Conservation (phyloP, 495 filamentous ascomycete species). For the Ramalina intermedia region DNA sequence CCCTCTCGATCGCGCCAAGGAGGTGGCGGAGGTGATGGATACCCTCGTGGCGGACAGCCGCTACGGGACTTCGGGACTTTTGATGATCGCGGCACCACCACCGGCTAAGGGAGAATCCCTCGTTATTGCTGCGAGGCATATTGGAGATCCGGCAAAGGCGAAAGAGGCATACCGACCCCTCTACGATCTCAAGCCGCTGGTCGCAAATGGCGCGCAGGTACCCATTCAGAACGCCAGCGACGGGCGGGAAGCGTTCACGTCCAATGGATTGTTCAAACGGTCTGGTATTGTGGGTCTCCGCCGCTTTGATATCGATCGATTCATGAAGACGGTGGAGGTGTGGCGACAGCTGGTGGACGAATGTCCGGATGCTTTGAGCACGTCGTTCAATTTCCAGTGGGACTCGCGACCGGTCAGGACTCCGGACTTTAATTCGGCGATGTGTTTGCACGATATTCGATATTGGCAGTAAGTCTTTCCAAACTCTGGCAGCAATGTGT, state of each 20-base stretch:
- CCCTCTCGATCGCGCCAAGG: conserved; percentile 12
- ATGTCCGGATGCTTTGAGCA: conserved; percentile 13
- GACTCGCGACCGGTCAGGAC: conserved; percentile 9
- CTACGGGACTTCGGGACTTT: conserved; percentile 15
- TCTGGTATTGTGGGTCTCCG: conserved; percentile 13
- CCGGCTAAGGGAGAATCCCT: conserved; percentile 11
- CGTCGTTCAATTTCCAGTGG: conserved; percentile 15
- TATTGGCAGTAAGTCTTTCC: conserved; percentile 7
- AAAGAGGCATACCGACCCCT: conserved; percentile 11
- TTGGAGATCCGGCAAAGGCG: conserved; percentile 12
- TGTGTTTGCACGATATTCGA: conserved; percentile 12
- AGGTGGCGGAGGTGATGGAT: conserved; percentile 14
- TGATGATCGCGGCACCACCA: conserved; percentile 16
- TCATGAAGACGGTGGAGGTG: conserved; percentile 9
- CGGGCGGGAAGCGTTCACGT: conserved; percentile 8
- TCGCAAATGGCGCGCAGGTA: conserved; percentile 7
- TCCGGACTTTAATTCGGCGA: conserved; percentile 10
- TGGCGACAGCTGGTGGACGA: conserved; percentile 12
- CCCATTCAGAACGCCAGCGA: conserved; percentile 13
- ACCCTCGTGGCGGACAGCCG: conserved; percentile 12
- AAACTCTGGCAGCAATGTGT: no score
- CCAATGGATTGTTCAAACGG: conserved; percentile 14
- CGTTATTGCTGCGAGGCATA: conserved; percentile 3
- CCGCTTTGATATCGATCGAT: conserved; percentile 7
- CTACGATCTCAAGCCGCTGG: conserved; percentile 12